Base-by-base conservation (phyloP, 768 basidiomycete genomes). In the Galerina marginata region DNA sequence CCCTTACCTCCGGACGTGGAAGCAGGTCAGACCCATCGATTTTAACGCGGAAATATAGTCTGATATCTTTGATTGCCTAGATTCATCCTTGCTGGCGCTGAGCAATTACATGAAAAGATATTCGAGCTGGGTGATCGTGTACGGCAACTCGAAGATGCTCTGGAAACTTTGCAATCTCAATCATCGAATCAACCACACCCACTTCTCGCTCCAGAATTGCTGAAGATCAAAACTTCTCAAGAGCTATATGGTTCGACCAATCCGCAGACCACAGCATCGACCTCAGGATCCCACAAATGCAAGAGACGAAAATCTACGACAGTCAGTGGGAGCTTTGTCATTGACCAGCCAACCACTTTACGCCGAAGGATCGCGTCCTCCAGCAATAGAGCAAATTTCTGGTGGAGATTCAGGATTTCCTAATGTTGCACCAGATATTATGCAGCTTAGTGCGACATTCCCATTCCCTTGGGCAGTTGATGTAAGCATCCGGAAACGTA, bases 401-500 rank as follows among this genome's bases (percentile, higher is more conserved):
- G 42, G 63, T 42, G 61, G 61, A 56, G 67, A 68, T 42, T 61
- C 66, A 0, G 62, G 42, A 2, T 25, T 68, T 33, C 78, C 79
- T 6, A 73, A 81, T 46, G 79, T 83, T 23, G 73, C 78, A 16
- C 74, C 77, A 25, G 79, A 83, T 70, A 77, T 88, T 44, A 74
- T 86, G 26, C 81, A 84, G 64, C 79, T 91, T 53, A 87, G 87
- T 66, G 79, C 85, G 52, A 83, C 86, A 0, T 91, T 90, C 64
- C 89, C 89, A 1, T 88, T 89, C 52, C 87, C 87, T 0, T 88
- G 87, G 85, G 77, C 82, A 12, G 81, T 86, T 16, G 84, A 90
- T 71, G 81, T 87, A 58, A 79, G 78, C 61, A 85, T 88, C 67
- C 82, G 88, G 43, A 81, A 86, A 65, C 81, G 83, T 39, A 89